phyloP scores from a whole-genome alignment of 164 flowering plant genomes.

The Magnolia officinalis region DNA sequence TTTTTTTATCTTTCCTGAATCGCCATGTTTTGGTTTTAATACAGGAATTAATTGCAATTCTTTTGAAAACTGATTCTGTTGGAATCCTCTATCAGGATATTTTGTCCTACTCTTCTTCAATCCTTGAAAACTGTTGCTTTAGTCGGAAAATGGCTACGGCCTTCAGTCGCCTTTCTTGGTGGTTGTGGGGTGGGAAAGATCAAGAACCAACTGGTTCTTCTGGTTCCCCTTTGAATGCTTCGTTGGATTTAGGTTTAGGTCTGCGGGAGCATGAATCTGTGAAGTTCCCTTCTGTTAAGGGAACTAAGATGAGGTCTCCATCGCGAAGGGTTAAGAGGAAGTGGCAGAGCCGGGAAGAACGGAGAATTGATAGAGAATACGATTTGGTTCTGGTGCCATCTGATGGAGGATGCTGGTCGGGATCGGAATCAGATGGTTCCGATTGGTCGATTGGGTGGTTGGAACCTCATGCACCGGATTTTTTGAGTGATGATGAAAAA shows the following conservation, averaged over 20 bases:
- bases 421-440: slow-evolving; percentile 82
- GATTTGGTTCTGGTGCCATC: slow-evolving; percentile 83
- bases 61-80: background rate
- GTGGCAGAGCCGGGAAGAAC: slow-evolving; percentile 69
- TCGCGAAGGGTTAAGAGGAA: slow-evolving; percentile 57
- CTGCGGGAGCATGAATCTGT: slow-evolving; percentile 33
- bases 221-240: slow-evolving; percentile 29
- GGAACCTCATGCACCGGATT: slow-evolving; percentile 85
- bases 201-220: slow-evolving; percentile 27
- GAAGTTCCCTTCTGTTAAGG: slow-evolving; percentile 34
- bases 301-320: slow-evolving; percentile 32
- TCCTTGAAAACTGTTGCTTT: background rate
- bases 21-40: too few species aligned
- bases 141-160: slow-evolving; percentile 36
- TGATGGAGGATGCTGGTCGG: slow-evolving; percentile 78
- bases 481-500: slow-evolving; percentile 58
- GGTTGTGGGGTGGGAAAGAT: slow-evolving; percentile 46
- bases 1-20: too few species aligned
- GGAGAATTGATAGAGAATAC: slow-evolving; percentile 59
- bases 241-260: slow-evolving; percentile 30
- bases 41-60: background rate
- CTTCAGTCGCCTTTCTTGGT: slow-evolving; percentile 44
- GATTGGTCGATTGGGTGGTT: slow-evolving; percentile 96
- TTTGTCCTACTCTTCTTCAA: background rate
- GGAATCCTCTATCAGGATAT: background rate